Conservation (phyloP, 2,329 filamentous ascomycete species). For the Microcyclosporella mali region DNA sequence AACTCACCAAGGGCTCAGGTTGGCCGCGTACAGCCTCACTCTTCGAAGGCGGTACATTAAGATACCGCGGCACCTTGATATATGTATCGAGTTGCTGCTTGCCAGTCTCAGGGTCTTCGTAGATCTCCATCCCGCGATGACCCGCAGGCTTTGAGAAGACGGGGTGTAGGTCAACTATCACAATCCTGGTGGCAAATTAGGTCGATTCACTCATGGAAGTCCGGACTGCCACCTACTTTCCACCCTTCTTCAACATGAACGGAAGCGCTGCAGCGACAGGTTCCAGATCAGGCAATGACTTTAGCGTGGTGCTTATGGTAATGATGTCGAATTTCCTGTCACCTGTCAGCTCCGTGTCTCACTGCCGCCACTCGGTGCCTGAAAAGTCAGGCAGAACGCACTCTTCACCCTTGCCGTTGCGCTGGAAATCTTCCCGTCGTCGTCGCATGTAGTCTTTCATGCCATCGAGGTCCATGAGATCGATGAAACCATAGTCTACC, state of each 20-base stretch:
- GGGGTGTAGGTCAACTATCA: conserved; percentile 40
- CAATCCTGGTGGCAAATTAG: conserved; percentile 31
- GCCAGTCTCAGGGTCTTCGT: conserved; percentile 33
- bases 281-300: conserved; percentile 43
- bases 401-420: conserved; percentile 4
- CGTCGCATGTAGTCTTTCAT: conserved; percentile 29
- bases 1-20: conserved; percentile 19
- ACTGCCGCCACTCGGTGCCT: no score
- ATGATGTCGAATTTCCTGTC: conserved; percentile 39
- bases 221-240: conserved; percentile 8
- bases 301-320: conserved; percentile 44
- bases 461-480: conserved; percentile 35
- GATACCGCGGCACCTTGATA: conserved; percentile 39
- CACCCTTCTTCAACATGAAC: conserved; percentile 36
- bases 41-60: conserved; percentile 37
- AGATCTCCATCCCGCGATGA: conserved; percentile 36
- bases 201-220: not conserved
- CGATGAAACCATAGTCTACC: conserved; percentile 33
- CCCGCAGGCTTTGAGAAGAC: conserved; percentile 45
- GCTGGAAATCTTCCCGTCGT: no score
- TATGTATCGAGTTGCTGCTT: conserved; percentile 32
- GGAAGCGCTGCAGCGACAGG: conserved; percentile 40
- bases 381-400: not conserved
- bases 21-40: conserved; percentile 33
- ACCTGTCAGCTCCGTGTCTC: conserved; percentile 4